These are phyloP conservation scores for Pythium phragmiticola DNA, from an alignment of 352 stramenopile genomes.

Conservation along the genomic window DNA sequence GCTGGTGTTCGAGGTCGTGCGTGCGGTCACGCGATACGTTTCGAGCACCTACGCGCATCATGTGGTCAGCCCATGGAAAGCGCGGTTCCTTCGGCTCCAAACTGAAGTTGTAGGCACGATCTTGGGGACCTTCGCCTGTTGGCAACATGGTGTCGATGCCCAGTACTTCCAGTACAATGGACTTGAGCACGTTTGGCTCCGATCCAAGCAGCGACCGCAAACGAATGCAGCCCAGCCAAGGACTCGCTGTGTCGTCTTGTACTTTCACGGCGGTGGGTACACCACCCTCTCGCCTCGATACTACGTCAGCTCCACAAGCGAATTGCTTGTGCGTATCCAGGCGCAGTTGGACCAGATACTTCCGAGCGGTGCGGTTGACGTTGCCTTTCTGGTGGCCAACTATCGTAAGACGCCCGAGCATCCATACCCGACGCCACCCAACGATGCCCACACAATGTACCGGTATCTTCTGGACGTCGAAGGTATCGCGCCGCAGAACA, in stretches of 20 bases:
- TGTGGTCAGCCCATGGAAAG: not conserved
- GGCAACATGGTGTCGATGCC: not conserved
- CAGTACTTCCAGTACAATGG: slow-evolving; percentile 15
- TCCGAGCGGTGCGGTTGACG: not conserved
- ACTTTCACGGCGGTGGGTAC: slow-evolving; percentile 23
- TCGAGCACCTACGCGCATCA: slow-evolving; percentile 5
- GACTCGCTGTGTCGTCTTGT: slow-evolving; percentile 12
- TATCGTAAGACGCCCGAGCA: slow-evolving; percentile 27
- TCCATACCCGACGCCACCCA: not conserved
- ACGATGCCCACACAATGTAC: slow-evolving; percentile 22
- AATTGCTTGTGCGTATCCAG: slow-evolving; percentile 18
- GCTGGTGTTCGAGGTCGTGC: slow-evolving; percentile 22
- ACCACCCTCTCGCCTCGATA: slow-evolving; percentile 7
- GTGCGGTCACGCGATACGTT: not conserved
- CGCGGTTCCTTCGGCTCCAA: slow-evolving; percentile 9
- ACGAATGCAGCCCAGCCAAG: not conserved
- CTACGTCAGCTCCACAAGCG: slow-evolving; percentile 23
- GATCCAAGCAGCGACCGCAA: not conserved
- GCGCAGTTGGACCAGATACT: not conserved
- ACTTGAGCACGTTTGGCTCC: slow-evolving; percentile 27
- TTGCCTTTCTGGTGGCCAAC: slow-evolving; percentile 22
- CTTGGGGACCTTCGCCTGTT: not conserved
- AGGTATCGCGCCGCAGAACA: not conserved
- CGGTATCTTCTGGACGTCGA: slow-evolving; percentile 12
- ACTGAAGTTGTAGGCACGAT: not conserved